These are phyloP conservation scores for Tricholomella constricta DNA, from an alignment of 768 basidiomycete genomes.

Conservation along the genomic window DNA sequence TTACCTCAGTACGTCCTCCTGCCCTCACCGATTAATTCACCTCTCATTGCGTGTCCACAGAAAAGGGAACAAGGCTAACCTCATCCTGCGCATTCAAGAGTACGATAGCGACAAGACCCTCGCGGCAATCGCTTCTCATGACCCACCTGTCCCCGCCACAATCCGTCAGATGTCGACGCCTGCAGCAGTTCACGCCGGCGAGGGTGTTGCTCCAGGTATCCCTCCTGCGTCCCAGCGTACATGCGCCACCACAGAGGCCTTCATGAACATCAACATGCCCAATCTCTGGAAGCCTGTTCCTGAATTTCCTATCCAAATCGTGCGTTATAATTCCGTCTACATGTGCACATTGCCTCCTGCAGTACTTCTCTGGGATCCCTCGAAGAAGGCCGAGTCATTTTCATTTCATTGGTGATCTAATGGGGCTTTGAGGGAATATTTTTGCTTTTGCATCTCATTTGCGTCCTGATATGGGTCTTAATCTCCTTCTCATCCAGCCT, in stretches of 20 bases:
- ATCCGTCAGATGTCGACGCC: constrained; percentile 26
- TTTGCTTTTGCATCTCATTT: not conserved
- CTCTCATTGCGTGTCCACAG: constrained; percentile 32
- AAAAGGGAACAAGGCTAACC: constrained; percentile 57
- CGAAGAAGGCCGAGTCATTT: not conserved
- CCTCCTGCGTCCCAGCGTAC: constrained; percentile 36
- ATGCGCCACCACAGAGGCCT: constrained; percentile 28
- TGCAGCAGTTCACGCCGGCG: constrained; percentile 21
- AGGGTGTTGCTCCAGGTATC: constrained; percentile 43
- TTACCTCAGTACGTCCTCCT: constrained; percentile 50
- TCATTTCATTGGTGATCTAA: not conserved
- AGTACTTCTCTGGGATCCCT: not conserved
- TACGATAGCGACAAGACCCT: constrained; percentile 39
- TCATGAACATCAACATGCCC: constrained; percentile 58
- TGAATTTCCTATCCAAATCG: constrained; percentile 55
- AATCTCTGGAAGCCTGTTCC: constrained; percentile 47
- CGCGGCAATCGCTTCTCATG: constrained; percentile 18
- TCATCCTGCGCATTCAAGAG: constrained; percentile 57
- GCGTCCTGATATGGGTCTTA: not conserved
- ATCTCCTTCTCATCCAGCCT: constrained; percentile 33
- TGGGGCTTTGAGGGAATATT: not conserved
- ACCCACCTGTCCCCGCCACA: constrained; percentile 23
- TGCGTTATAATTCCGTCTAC: constrained; percentile 38
- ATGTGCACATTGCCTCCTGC: constrained; percentile 12
- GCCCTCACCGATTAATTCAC: not conserved